phyloP scores from a whole-genome alignment of 495 filamentous ascomycete species.

The Aspergillus campestris region DNA sequence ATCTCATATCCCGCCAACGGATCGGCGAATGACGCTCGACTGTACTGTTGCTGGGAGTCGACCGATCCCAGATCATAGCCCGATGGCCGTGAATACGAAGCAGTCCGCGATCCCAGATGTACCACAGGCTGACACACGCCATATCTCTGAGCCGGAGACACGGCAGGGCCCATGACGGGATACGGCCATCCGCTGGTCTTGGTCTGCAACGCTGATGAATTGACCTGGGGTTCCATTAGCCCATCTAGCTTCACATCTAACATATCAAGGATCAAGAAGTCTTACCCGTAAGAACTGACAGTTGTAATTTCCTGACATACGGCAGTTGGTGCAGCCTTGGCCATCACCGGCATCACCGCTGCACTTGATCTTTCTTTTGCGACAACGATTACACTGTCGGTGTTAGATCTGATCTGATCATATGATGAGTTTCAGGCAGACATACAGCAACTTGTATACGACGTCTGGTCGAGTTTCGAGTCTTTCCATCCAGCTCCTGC shows the following conservation, averaged over 20 bases:
- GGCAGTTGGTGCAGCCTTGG: slow-evolving; percentile 75
- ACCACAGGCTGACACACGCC: slow-evolving; percentile 15
- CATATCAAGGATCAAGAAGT: background rate
- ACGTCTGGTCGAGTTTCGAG: slow-evolving; percentile 28
- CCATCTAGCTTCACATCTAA: no score
- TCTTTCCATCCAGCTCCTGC: slow-evolving; percentile 25
- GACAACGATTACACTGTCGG: slow-evolving; percentile 74
- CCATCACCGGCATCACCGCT: slow-evolving; percentile 76
- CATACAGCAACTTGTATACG: slow-evolving; percentile 66
- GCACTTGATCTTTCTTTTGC: slow-evolving; percentile 93
- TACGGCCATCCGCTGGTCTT: slow-evolving; percentile 25
- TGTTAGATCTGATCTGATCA: slow-evolving; percentile 5
- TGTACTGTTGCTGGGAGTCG: slow-evolving; percentile 14
- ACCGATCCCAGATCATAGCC: slow-evolving; percentile 20
- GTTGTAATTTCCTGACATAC: slow-evolving; percentile 54
- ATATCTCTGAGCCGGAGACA: slow-evolving; percentile 12
- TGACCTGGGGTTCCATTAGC: slow-evolving; percentile 14
- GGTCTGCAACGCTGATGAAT: slow-evolving; percentile 17
- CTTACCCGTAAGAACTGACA: slow-evolving; percentile 78
- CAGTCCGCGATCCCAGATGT: slow-evolving; percentile 11
- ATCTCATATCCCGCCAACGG: slow-evolving; percentile 23
- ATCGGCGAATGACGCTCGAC: slow-evolving; percentile 15
- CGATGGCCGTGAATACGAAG: slow-evolving; percentile 13
- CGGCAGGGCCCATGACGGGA: slow-evolving; percentile 11
- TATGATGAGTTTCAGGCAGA: slow-evolving; percentile 4